A percentile compares a stretch with the other conserved stretches of the same genome.
These are phyloP conservation scores for Candida nemodendra DNA, from an alignment of 805 yeast species.

Conservation along the genomic window DNA sequence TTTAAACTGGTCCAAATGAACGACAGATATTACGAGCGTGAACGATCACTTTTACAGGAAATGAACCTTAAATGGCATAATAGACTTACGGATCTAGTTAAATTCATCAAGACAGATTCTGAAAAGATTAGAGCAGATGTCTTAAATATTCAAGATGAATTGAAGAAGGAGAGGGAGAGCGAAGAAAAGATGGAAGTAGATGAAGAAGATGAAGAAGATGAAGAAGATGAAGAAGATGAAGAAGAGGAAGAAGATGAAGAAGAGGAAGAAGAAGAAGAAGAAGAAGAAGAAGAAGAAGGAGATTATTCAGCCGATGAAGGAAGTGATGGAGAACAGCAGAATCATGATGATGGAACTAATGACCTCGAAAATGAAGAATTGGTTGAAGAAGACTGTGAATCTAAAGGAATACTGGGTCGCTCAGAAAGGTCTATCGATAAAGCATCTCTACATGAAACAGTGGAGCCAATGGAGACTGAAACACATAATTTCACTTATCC, in stretches of 20 bases:
- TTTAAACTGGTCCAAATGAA: conserved; percentile 29
- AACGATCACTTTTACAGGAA: conserved; percentile 19
- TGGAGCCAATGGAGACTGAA: no score
- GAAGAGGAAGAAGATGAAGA: conserved; percentile 15
- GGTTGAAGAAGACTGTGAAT: no score
- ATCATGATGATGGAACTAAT: conserved; percentile 1
- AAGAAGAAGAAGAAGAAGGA: conserved; percentile 8
- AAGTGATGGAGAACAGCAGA: conserved; percentile 5
- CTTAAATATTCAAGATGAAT: conserved; percentile 8
- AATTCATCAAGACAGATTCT: conserved; percentile 25
- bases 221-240: conserved; percentile 9
- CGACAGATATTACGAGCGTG: conserved; percentile 26
- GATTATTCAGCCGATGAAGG: no score
- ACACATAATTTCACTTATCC: no score
- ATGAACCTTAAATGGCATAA: conserved; percentile 30
- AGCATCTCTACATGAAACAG: neutral
- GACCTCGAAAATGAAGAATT: conserved; percentile 6
- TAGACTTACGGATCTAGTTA: conserved; percentile 22
- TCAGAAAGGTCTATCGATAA: no score
- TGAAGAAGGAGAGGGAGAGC: conserved; percentile 16
- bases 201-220: conserved; percentile 15
- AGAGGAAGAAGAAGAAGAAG: conserved; percentile 11
- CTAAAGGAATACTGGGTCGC: no score
- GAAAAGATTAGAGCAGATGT: conserved; percentile 14
- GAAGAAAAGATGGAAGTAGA: conserved; percentile 12